Evolutionary conservation across 2,329 filamentous ascomycete species (phyloP).

Genomic region (Botryosphaeria dothidea): DNA sequence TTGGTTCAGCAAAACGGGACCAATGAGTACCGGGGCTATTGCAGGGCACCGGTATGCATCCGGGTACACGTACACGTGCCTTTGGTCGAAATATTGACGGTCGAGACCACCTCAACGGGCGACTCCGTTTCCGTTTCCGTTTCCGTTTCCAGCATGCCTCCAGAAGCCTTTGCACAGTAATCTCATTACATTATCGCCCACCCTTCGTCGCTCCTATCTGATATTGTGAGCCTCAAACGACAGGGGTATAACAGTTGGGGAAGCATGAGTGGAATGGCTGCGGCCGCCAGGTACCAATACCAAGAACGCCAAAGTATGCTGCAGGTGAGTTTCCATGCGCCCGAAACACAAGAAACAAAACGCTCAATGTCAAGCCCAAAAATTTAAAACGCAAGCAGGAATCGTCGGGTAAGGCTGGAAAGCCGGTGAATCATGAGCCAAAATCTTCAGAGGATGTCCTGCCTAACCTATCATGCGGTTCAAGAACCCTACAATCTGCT

Average conservation of each 20-base stretch:
- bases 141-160: not conserved
- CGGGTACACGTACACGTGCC: not conserved
- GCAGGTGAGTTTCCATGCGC: slow-evolving; percentile 5
- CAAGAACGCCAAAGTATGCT: slow-evolving; percentile 15
- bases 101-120: not conserved
- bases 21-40: not conserved
- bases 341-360: not conserved
- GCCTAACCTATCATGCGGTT: slow-evolving; percentile 20
- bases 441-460: slow-evolving; percentile 17
- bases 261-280: not conserved
- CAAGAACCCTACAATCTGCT: slow-evolving; percentile 18
- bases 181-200: slow-evolving; percentile 4
- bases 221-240: slow-evolving; percentile 2
- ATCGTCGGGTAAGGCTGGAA: not conserved
- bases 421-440: slow-evolving; percentile 10
- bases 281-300: not conserved
- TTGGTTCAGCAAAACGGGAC: not conserved
- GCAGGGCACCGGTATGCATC: not conserved
- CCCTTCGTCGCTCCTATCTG: not conserved
- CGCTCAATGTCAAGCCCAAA: not conserved
- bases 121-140: not conserved
- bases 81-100: not conserved
- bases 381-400: not conserved
- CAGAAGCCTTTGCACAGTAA: not conserved
- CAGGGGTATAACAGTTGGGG: slow-evolving; percentile 4